These are phyloP conservation scores for Aureobasidium uvarum DNA, from an alignment of 2,329 filamentous ascomycete genomes.

Conservation along the genomic window DNA sequence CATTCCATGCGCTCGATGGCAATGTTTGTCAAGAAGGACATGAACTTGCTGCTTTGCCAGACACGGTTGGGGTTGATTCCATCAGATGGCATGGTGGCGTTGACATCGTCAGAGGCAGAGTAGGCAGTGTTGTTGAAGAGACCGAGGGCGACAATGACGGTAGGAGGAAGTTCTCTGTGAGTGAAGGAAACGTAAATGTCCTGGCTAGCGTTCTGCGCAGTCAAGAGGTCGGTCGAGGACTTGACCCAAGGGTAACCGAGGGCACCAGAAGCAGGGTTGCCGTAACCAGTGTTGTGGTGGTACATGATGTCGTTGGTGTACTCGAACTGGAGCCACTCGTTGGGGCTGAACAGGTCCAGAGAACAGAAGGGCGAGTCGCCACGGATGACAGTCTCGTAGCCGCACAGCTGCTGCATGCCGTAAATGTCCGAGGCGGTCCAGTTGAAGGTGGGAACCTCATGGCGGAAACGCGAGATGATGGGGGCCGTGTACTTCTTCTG, in stretches of 20 bases:
- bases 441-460: slow-evolving; percentile 57
- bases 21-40: slow-evolving; percentile 66
- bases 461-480: slow-evolving; percentile 58
- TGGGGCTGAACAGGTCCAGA: slow-evolving; percentile 57
- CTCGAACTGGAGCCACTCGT: slow-evolving; percentile 63
- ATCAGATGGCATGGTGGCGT: slow-evolving; percentile 63
- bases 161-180: slow-evolving; percentile 66
- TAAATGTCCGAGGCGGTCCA: slow-evolving; percentile 63
- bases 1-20: slow-evolving; percentile 66
- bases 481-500: slow-evolving; percentile 58
- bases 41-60: slow-evolving; percentile 62
- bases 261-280: slow-evolving; percentile 55
- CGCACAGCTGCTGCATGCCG: slow-evolving; percentile 68
- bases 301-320: slow-evolving; percentile 68
- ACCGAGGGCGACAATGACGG: slow-evolving; percentile 64
- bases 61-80: slow-evolving; percentile 62
- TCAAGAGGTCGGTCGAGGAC: slow-evolving; percentile 53
- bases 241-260: slow-evolving; percentile 68
- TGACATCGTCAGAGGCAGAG: slow-evolving; percentile 53
- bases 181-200: slow-evolving; percentile 68
- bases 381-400: slow-evolving; percentile 67
- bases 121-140: slow-evolving; percentile 67
- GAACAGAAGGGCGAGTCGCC: slow-evolving; percentile 64
- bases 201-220: slow-evolving; percentile 44
- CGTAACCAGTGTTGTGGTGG: slow-evolving; percentile 67